Conservation (phyloP, 176 grass and related monocot genomes). For the Eleusine coracana region DNA sequence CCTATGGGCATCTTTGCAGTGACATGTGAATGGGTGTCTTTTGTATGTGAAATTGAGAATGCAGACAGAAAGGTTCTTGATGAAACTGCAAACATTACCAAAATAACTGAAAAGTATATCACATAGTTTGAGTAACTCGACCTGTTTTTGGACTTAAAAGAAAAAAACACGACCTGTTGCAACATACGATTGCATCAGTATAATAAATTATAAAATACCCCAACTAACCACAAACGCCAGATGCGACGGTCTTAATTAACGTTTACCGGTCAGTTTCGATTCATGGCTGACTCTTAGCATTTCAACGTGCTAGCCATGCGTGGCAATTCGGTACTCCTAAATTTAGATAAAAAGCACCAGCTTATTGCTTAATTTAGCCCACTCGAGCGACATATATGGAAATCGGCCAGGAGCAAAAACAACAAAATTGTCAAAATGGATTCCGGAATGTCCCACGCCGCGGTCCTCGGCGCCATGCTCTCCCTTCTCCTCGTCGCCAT, state of each 20-base stretch:
- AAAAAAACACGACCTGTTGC: too few species aligned
- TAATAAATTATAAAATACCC: not conserved
- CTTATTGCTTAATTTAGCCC: conserved; percentile 36
- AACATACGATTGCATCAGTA: not conserved
- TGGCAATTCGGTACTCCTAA: conserved; percentile 11
- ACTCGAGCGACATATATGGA: conserved; percentile 15
- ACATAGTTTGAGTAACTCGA: too few species aligned
- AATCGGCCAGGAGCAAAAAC: not conserved
- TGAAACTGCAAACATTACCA: too few species aligned
- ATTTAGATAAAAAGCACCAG: conserved; percentile 33
- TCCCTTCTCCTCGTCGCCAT: conserved; percentile 40
- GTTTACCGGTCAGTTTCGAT: not conserved
- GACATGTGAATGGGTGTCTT: too few species aligned
- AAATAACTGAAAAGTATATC: too few species aligned
- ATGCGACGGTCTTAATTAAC: not conserved
- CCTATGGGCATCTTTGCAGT: too few species aligned
- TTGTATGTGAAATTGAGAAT: not conserved
- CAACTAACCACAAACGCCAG: not conserved
- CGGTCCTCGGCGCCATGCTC: conserved; percentile 39
- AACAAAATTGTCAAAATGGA: not conserved
- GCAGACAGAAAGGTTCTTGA: not conserved
- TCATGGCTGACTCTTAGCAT: not conserved
- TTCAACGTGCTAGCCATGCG: not conserved
- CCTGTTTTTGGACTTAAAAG: too few species aligned
- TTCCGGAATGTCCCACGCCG: conserved; percentile 23